Percentiles rank a stretch among this genome's conserved stretches.
These are phyloP conservation scores for barrel medic (Medicago truncatula) DNA, from an alignment of 306 rosid species.

Conservation along the genomic window DNA sequence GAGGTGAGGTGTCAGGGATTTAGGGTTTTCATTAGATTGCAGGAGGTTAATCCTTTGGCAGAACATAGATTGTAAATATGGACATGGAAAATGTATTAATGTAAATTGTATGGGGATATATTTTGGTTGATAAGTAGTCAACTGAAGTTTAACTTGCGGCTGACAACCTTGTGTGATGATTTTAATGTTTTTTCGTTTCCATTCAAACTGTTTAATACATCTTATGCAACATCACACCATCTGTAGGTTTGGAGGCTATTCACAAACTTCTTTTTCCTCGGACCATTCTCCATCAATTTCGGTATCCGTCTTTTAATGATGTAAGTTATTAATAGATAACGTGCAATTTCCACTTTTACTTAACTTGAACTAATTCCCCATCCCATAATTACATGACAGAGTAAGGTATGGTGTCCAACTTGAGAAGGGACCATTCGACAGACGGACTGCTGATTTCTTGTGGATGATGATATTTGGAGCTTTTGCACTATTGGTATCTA, in stretches of 20 bases:
- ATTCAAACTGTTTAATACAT: conserved; percentile 11
- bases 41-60: conserved; percentile 12
- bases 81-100: not conserved
- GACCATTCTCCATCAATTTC: conserved; percentile 82
- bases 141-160: conserved; percentile 2
- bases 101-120: conserved; percentile 3
- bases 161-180: not conserved
- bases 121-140: conserved; percentile 12
- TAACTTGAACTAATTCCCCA: conserved; percentile 27
- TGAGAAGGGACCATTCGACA: conserved; percentile 87
- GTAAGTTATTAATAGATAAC: conserved; percentile 57
- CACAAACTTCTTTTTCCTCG: conserved; percentile 90
- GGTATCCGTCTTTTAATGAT: conserved; percentile 92
- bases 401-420: conserved; percentile 96
- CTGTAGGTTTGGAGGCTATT: conserved; percentile 94
- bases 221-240: conserved; percentile 35
- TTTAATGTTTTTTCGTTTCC: conserved; percentile 7
- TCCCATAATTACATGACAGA: conserved; percentile 57
- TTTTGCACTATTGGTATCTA: conserved; percentile 67
- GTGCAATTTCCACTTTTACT: conserved; percentile 16
- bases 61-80: not conserved
- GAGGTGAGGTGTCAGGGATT: not conserved
- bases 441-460: conserved; percentile 90
- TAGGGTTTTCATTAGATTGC: conserved; percentile 1
- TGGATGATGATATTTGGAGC: conserved; percentile 98